Evolutionary conservation across 257 asterid species (phyloP), one percentile per base, ranked within the genome.

Genomic region (Przewalskia tangutica): DNA sequence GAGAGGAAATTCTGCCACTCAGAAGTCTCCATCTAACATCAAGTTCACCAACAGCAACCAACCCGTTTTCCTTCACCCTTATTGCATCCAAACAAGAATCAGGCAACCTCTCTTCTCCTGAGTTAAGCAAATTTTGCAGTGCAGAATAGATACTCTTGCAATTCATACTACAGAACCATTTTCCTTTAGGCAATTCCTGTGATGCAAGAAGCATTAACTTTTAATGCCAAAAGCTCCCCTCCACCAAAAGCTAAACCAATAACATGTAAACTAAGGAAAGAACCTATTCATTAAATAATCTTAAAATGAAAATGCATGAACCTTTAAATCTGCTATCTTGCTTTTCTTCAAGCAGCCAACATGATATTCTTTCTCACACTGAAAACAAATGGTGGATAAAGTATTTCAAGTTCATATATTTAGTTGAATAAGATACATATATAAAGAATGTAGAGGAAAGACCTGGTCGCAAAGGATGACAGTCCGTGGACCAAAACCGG

Each of bases 401-500:
- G 60, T 40, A 85, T 65, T 81, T 80, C 73, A n/a, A 82, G 55
- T 50, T 44, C 64, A 55, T 27, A 8, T 58, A 60, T 62, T 82
- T 27, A n/a, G 42, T 68, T 71, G 64, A 81, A 48, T 27, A 68
- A 48, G 73, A 73, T 60, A 44, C 14, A 81, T 34, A 64, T 38
- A 70, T 20, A 6, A 84, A 36, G 63, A 77, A 79, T 80, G 84
- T 79, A 40, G 77, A 85, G 83, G 79, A 82, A 88, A 82, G 85
- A 94, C 99, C 99, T 96, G 99, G 84, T 94, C 97, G 82, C 99
- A 96, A 50, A 94, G 89, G 87, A 96, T 93, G 85, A 96, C 99
- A 46, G 99, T 96, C 63, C 98, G 97, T 62, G 99, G 99, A 81
- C 99, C 99, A 92, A 96, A 96, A 83, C 99, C 99, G 82, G 98